Percentiles rank a stretch among this genome's conserved stretches.
These are phyloP conservation scores for Prillingera fragicola DNA, from an alignment of 1,284 basidiomycete species.

Conservation along the genomic window DNA sequence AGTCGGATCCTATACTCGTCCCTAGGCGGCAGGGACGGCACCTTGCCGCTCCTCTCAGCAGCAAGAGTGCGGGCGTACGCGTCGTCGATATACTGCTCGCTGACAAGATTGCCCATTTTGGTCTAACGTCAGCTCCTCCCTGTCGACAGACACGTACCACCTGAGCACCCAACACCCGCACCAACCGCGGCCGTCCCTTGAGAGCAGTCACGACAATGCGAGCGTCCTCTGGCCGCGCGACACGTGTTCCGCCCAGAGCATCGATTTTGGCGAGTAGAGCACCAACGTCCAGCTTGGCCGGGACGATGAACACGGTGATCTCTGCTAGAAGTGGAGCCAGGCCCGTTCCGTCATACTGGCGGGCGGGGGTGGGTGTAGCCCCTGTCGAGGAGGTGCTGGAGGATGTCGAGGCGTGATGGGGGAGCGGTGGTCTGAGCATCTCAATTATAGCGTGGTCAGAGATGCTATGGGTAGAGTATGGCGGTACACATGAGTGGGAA, in stretches of 20 bases:
- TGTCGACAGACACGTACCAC: not conserved
- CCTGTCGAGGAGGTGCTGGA: too few species aligned
- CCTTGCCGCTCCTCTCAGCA: not conserved
- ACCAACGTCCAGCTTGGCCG: conserved; percentile 37
- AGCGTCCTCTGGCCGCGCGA: conserved; percentile 19
- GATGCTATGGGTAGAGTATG: not conserved
- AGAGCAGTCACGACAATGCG: conserved; percentile 36
- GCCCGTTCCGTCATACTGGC: not conserved
- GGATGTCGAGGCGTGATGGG: not conserved
- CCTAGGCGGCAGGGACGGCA: conserved; percentile 15
- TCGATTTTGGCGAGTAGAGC: conserved; percentile 25
- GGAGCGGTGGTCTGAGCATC: not conserved
- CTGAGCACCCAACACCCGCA: conserved; percentile 20
- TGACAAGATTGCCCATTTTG: conserved; percentile 23
- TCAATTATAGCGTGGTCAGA: not conserved
- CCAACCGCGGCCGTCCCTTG: conserved; percentile 35
- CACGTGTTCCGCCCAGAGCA: conserved; percentile 38
- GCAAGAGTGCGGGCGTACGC: conserved; percentile 16
- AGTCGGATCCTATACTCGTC: conserved; percentile 17
- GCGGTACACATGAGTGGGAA: not conserved
- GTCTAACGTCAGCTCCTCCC: conserved; percentile 16
- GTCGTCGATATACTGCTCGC: conserved; percentile 28
- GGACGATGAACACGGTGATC: conserved; percentile 38
- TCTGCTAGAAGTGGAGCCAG: conserved; percentile 37
- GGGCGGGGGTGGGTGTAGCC: not conserved